Conservation (phyloP, 2,329 filamentous ascomycete genomes). For the Esteya vermicola region DNA sequence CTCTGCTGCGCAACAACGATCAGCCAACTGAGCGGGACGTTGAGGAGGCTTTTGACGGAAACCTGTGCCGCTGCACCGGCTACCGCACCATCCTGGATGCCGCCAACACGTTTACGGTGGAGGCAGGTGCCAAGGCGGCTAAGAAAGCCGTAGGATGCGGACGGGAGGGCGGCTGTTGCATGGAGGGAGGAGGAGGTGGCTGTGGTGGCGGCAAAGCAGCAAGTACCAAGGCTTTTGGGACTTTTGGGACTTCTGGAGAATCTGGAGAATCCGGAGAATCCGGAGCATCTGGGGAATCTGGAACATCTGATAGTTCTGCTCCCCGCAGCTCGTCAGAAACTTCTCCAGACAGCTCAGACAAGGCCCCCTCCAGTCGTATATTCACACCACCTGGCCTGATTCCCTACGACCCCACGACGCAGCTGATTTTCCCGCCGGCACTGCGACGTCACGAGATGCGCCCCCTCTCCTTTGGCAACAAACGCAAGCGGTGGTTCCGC, state of each 20-base stretch:
- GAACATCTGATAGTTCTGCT: no score
- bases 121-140: constrained; percentile 26
- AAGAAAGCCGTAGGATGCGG: constrained; percentile 19
- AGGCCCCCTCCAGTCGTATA: constrained; percentile 36
- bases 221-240: no score
- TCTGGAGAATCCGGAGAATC: constrained; percentile 27
- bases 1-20: constrained; percentile 72
- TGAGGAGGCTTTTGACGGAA: constrained; percentile 95
- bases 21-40: constrained; percentile 67
- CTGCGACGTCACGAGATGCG: constrained; percentile 72
- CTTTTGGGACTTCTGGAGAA: no score
- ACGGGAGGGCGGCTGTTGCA: constrained; percentile 49
- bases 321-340: no score
- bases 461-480: constrained; percentile 82
- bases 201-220: constrained; percentile 57
- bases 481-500: constrained; percentile 85
- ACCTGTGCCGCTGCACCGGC: constrained; percentile 88
- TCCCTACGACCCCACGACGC: constrained; percentile 83
- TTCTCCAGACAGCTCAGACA: constrained; percentile 12
- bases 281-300: no score
- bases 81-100: constrained; percentile 91
- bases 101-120: constrained; percentile 68
- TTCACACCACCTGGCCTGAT: constrained; percentile 89
- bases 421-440: constrained; percentile 84
- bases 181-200: constrained; percentile 42